Base-by-base conservation (phyloP, 208 protist genomes). In the Blastocrithidia nonstop region DNA sequence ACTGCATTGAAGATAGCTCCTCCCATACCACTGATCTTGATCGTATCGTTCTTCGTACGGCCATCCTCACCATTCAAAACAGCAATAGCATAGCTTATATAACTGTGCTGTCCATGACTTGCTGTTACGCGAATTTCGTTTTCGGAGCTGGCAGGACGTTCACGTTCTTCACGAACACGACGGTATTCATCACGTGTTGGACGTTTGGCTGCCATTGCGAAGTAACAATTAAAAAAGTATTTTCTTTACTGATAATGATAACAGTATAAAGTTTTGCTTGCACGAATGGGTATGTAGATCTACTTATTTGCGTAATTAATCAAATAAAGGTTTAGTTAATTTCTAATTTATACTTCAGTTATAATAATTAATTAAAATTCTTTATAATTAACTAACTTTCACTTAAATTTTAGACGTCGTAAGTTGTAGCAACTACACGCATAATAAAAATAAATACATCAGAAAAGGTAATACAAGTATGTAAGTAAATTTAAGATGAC, bases 1-100 rank as follows among this genome's bases (percentile, higher is more conserved):
- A 95, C 81, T 43, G 71, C 81, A 61, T 86, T 93, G 61, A 69
- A 86, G 54, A 95, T 92, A 28, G 88, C 79, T 20, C 66, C 61
- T 25, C 84, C 88, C 80, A 93, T 92, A 16, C 69, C 88, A 36
- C 72, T 85, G 63, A 95, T 76, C 66, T 82, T 87, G 54, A 95
- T 61, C 4, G 66, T 84, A 66, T 90, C 82, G 28, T 84, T 63
- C 65, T 82, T 66, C 27, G 62, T 59, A 69, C 74, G 84, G 17
- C 71, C 78, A 2, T 84, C 71, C 61, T 88, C 78, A 37, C 77
- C 77, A 55, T 78, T 84, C 23, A 93, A 61, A 9, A 88, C 61
- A 33, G 72, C 70, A 53, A 93, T 91, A 40, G 75, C 78, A 59
- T 88, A 90, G 29, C 70, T 71, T 53, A 93, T 93, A 79, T 90